Percentiles rank a stretch among this genome's conserved stretches.
Conservation (phyloP, 1,284 basidiomycete species). For the Athelia sp. region DNA sequence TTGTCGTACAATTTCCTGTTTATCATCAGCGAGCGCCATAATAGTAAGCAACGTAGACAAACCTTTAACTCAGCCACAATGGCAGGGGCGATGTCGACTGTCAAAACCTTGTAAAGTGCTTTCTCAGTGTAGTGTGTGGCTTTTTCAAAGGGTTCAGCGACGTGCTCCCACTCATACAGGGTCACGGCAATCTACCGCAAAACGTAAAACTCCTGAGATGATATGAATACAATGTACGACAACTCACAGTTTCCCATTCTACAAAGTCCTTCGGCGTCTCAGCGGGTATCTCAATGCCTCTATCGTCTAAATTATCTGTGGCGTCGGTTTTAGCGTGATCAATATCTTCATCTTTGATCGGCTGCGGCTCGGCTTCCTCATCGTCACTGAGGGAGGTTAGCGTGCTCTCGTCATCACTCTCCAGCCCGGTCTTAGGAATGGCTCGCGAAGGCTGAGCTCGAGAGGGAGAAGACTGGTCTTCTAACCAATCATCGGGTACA, state of each 20-base stretch:
- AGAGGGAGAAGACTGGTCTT: conserved; percentile 17
- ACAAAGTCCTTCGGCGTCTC: conserved; percentile 50
- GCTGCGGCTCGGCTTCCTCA: conserved; percentile 57
- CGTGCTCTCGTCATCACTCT: conserved; percentile 41
- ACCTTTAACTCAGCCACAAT: conserved; percentile 64
- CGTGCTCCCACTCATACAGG: conserved; percentile 75
- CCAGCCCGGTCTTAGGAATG: conserved; percentile 37
- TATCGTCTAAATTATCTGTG: conserved; percentile 8
- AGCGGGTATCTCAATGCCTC: conserved; percentile 5
- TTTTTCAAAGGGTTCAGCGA: conserved; percentile 67
- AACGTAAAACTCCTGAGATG: conserved; percentile 2
- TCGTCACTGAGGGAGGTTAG: conserved; percentile 53
- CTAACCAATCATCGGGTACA: conserved; percentile 72
- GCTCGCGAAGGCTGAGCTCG: conserved; percentile 9
- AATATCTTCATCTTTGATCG: conserved; percentile 3
- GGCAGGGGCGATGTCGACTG: conserved; percentile 59
- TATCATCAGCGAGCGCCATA: conserved; percentile 6
- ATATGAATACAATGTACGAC: conserved; percentile 20
- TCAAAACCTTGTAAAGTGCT: conserved; percentile 65
- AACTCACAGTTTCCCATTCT: conserved; percentile 78
- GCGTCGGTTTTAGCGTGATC: conserved; percentile 14
- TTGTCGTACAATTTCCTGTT: conserved; percentile 60
- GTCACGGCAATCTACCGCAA: conserved; percentile 68
- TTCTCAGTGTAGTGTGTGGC: conserved; percentile 78
- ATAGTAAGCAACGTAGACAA: conserved; percentile 23